Conservation (phyloP, 345 rosid species). For the Moringa oleifera region DNA sequence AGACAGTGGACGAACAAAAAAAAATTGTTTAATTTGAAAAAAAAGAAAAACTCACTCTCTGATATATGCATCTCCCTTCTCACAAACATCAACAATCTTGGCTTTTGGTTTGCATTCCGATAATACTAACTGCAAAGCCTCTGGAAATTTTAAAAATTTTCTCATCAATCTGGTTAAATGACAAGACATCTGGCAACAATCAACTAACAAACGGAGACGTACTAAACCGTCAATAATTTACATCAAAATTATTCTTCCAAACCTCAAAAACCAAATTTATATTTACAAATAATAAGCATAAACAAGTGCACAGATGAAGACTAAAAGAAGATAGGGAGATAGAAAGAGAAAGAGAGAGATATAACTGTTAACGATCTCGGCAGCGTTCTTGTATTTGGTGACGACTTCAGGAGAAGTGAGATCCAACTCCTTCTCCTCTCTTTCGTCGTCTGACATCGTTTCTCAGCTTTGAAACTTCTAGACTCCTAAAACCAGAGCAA, state of each 20-base stretch:
- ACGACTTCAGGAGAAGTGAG: conserved; percentile 89
- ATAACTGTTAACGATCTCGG: conserved; percentile 91
- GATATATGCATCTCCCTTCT: conserved; percentile 79
- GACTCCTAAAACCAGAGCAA: not conserved
- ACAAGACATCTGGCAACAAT: not conserved
- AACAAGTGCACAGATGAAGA: too few relatives aligned
- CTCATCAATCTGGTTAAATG: not conserved
- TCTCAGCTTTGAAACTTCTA: conserved; percentile 6
- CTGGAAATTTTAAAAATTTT: conserved; percentile 33
- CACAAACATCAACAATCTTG: conserved; percentile 88
- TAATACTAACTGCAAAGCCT: conserved; percentile 77
- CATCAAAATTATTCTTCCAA: too few relatives aligned
- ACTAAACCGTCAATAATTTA: not conserved
- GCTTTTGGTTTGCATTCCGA: conserved; percentile 76
- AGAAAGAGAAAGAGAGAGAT: conserved; percentile 1
- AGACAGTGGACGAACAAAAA: too few relatives aligned
- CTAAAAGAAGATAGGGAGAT: too few relatives aligned
- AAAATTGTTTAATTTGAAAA: not conserved
- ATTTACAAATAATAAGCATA: not conserved
- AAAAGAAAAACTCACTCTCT: conserved; percentile 60
- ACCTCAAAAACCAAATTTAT: too few relatives aligned
- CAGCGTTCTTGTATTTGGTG: conserved; percentile 93
- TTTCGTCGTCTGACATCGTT: conserved; percentile 95
- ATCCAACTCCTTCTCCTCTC: conserved; percentile 98
- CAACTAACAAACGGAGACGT: not conserved